Evolutionary conservation across 1,284 basidiomycete species (phyloP).

Genomic region (Heterobasidion irregulare): DNA sequence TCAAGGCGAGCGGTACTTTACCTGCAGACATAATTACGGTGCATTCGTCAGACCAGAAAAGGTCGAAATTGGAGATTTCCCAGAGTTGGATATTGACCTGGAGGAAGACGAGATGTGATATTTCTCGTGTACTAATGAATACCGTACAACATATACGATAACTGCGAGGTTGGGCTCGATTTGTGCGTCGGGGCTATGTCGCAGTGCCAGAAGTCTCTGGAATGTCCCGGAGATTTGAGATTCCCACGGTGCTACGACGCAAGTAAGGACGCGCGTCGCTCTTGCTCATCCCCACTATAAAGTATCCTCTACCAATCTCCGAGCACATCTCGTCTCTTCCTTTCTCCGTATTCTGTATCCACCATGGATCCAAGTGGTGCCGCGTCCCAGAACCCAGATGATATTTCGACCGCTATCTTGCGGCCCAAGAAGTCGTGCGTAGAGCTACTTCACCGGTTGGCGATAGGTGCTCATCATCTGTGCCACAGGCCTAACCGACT

Average conservation of each 20-base stretch:
- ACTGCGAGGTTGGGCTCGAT: background rate
- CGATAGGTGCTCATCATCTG: slow-evolving; percentile 6
- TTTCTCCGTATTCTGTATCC: background rate
- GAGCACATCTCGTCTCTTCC: background rate
- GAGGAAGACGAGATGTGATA: slow-evolving; percentile 72
- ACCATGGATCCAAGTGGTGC: slow-evolving; percentile 75
- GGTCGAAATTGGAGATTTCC: slow-evolving; percentile 81
- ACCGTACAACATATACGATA: background rate
- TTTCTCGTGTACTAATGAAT: background rate
- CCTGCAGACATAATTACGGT: slow-evolving; percentile 70
- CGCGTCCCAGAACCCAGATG: slow-evolving; percentile 68
- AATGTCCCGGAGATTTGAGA: background rate
- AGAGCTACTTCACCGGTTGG: background rate
- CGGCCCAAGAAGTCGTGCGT: slow-evolving; percentile 94
- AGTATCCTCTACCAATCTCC: slow-evolving; percentile 5
- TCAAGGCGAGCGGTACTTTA: slow-evolving; percentile 81
- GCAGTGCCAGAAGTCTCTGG: slow-evolving; percentile 10
- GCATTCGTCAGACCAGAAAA: slow-evolving; percentile 85
- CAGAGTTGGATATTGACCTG: slow-evolving; percentile 67
- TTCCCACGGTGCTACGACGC: slow-evolving; percentile 15
- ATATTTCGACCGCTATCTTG: slow-evolving; percentile 89
- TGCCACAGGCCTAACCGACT: slow-evolving; percentile 80
- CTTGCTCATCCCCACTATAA: slow-evolving; percentile 19
- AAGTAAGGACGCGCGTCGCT: slow-evolving; percentile 40
- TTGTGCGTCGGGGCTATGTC: background rate